Conservation (phyloP, 2,329 filamentous ascomycete genomes). For the Apiospora arundinis region DNA sequence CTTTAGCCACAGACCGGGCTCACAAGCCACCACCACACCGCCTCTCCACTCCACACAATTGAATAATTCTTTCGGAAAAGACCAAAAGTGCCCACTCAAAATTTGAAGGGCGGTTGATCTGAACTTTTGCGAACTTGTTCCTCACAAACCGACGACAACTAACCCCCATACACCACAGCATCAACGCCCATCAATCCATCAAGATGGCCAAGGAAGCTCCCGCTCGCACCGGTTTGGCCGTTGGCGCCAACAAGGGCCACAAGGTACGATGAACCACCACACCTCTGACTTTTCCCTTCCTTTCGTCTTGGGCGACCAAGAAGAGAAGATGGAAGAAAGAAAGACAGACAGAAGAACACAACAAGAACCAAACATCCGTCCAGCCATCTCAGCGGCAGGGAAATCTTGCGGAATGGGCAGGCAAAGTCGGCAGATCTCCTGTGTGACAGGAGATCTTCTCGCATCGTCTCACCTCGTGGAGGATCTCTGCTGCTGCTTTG, state of each 20-base stretch:
- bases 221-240: constrained; percentile 52
- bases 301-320: constrained; percentile 27
- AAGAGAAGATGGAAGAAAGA: constrained; percentile 22
- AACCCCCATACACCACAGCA: constrained; percentile 40
- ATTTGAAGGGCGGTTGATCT: constrained; percentile 25
- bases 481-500: constrained; percentile 65
- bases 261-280: constrained; percentile 52
- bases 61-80: constrained; percentile 19
- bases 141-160: constrained; percentile 30
- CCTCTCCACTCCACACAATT: constrained; percentile 21
- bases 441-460: constrained; percentile 27
- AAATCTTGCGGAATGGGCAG: constrained; percentile 16
- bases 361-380: constrained; percentile 18
- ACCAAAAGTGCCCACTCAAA: constrained; percentile 29
- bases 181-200: constrained; percentile 34
- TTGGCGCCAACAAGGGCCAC: constrained; percentile 68
- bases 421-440: constrained; percentile 21
- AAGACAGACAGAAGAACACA: constrained; percentile 3
- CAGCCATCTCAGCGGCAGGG: constrained; percentile 16
- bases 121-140: constrained; percentile 17
- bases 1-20: not conserved
- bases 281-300: constrained; percentile 23
- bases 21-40: not conserved
- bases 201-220: constrained; percentile 66
- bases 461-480: constrained; percentile 74